Evolutionary conservation across 352 stramenopile species (phyloP).

Genomic region (Phytophthora melonis): DNA sequence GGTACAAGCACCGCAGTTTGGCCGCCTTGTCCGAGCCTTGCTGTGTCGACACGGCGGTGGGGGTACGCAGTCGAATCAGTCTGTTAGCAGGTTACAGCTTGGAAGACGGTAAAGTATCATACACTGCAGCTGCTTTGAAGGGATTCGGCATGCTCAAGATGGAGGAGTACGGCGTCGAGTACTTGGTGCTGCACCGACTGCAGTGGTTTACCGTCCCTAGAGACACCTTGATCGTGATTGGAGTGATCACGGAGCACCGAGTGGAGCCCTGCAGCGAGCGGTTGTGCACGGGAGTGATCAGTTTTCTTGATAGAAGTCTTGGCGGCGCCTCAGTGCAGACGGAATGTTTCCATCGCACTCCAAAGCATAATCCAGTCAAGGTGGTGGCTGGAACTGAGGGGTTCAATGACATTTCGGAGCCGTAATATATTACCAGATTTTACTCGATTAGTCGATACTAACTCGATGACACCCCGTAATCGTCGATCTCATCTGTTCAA

Average conservation of each 20-base stretch:
- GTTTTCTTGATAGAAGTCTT: slow-evolving; percentile 13
- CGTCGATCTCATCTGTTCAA: not conserved
- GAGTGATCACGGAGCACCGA: not conserved
- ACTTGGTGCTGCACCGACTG: slow-evolving; percentile 16
- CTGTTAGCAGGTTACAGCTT: slow-evolving; percentile 7
- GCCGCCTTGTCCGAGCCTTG: slow-evolving; percentile 9
- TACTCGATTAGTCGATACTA: too few relatives aligned
- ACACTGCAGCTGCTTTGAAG: slow-evolving; percentile 16
- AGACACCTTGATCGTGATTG: slow-evolving; percentile 10
- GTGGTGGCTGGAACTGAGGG: slow-evolving; percentile 2
- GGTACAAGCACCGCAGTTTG: slow-evolving; percentile 8
- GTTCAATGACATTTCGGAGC: slow-evolving; percentile 12
- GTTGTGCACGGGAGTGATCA: slow-evolving; percentile 9
- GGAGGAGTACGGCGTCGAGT: slow-evolving; percentile 16
- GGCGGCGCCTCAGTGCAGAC: not conserved
- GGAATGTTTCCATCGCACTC: not conserved
- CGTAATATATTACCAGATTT: not conserved
- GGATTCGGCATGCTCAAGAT: slow-evolving; percentile 14
- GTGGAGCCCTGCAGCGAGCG: slow-evolving; percentile 16
- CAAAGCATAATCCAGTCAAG: not conserved
- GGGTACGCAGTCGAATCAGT: slow-evolving; percentile 3
- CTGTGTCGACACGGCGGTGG: slow-evolving; percentile 12
- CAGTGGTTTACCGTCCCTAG: slow-evolving; percentile 19
- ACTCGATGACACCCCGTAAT: too few relatives aligned
- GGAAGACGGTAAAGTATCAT: slow-evolving; percentile 7